phyloP scores from a whole-genome alignment of 805 yeast species.

The Naumovozyma castellii region DNA sequence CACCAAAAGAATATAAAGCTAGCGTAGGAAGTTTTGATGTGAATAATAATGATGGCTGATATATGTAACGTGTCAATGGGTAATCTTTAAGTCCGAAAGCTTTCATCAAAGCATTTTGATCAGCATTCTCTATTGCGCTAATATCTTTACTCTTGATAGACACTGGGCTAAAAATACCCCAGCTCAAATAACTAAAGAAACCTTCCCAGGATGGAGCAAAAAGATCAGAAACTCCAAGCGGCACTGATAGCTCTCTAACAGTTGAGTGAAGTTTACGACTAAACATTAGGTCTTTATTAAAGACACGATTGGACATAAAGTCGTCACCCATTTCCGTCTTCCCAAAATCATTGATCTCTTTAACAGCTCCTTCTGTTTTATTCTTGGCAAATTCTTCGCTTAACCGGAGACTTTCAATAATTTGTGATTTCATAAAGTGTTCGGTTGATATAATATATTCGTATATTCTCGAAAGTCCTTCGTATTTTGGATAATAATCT shows the following conservation, averaged over 20 bases:
- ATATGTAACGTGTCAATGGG: constrained; percentile 22
- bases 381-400: constrained; percentile 65
- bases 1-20: constrained; percentile 31
- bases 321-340: constrained; percentile 53
- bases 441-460: constrained; percentile 67
- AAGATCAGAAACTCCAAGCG: constrained; percentile 61
- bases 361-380: constrained; percentile 52
- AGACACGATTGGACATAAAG: constrained; percentile 46
- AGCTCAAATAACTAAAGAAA: constrained; percentile 33
- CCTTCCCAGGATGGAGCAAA: constrained; percentile 67
- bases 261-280: constrained; percentile 58
- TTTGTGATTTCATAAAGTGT: constrained; percentile 50
- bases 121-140: not conserved
- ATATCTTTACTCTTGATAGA: not conserved
- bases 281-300: constrained; percentile 74
- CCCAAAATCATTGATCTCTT: constrained; percentile 54
- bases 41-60: constrained; percentile 27
- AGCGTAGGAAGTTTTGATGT: constrained; percentile 29
- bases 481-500: constrained; percentile 36
- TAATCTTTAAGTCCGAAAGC: constrained; percentile 16
- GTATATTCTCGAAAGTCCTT: constrained; percentile 54
- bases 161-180: constrained; percentile 27
- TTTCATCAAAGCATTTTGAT: not conserved
- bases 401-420: constrained; percentile 51
- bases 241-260: constrained; percentile 47